Percentiles rank a stretch among this genome's conserved stretches.
phyloP scores from a whole-genome alignment of 2,329 filamentous ascomycete genomes.

The Corynespora cassiicola region DNA sequence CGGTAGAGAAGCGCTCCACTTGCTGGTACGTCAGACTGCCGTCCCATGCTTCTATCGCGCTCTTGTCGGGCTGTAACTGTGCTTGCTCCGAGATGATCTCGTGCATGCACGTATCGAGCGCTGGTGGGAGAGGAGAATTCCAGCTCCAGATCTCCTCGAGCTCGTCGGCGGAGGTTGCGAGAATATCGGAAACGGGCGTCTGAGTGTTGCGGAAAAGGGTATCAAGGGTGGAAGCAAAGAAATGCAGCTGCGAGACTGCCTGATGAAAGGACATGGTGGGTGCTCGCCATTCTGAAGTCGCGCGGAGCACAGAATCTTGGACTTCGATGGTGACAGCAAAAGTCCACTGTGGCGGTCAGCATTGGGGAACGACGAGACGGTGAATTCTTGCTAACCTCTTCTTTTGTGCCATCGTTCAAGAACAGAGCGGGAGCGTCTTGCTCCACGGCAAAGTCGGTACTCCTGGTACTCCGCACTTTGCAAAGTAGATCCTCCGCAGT shows the following conservation, averaged over 20 bases:
- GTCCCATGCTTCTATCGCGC: conserved; percentile 48
- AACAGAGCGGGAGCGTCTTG: conserved; percentile 20
- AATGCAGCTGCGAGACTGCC: conserved; percentile 50
- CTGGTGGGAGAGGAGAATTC: conserved; percentile 54
- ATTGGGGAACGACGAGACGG: neutral
- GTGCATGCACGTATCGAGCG: conserved; percentile 55
- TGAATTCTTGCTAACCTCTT: conserved; percentile 28
- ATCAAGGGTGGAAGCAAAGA: conserved; percentile 44
- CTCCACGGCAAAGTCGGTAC: conserved; percentile 12
- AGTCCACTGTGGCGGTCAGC: conserved; percentile 32
- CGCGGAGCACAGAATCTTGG: conserved; percentile 32
- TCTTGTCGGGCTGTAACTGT: conserved; percentile 38
- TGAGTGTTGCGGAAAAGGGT: conserved; percentile 41
- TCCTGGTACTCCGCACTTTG: conserved; percentile 19
- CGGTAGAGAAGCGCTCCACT: conserved; percentile 39
- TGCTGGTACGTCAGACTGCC: conserved; percentile 42
- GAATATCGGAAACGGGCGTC: conserved; percentile 19
- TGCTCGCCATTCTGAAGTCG: conserved; percentile 52
- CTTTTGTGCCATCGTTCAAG: conserved; percentile 35
- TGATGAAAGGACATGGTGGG: conserved; percentile 52
- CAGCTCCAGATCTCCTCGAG: conserved; percentile 56
- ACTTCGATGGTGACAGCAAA: conserved; percentile 34
- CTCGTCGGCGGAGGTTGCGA: conserved; percentile 42
- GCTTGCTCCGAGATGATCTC: conserved; percentile 53
- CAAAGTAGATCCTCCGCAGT: conserved; percentile 20